phyloP scores from a whole-genome alignment of 1,284 basidiomycete genomes.

The Prillingera fragicola region DNA sequence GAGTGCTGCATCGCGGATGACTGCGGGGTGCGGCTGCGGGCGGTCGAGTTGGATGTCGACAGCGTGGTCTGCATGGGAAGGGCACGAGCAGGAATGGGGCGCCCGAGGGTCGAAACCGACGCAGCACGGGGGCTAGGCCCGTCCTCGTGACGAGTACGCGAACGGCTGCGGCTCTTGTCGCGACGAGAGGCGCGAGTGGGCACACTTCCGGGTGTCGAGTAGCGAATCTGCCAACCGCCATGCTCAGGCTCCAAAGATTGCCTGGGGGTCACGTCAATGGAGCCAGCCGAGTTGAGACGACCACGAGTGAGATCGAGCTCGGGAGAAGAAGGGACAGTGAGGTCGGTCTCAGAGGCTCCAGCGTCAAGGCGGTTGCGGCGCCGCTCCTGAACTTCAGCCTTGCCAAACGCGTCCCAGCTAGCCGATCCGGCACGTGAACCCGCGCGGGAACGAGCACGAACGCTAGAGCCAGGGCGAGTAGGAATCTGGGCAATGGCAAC shows the following conservation, averaged over 20 bases:
- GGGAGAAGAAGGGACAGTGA: constrained; percentile 2
- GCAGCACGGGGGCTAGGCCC: background rate
- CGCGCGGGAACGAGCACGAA: constrained; percentile 10
- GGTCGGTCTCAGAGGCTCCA: constrained; percentile 5
- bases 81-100: constrained; percentile 13
- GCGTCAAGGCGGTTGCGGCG: constrained; percentile 7
- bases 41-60: constrained; percentile 11
- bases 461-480: constrained; percentile 18
- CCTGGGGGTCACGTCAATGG: constrained; percentile 31
- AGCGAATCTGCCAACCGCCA: constrained; percentile 36
- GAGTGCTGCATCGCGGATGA: constrained; percentile 1
- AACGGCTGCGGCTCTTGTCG: background rate
- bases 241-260: constrained; percentile 34
- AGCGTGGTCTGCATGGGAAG: constrained; percentile 5
- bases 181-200: background rate
- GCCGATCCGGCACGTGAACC: constrained; percentile 26
- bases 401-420: constrained; percentile 41
- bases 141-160: constrained; percentile 3
- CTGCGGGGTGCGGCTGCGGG: constrained; percentile 13
- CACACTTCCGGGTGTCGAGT: constrained; percentile 6
- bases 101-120: constrained; percentile 7
- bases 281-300: background rate
- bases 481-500: background rate
- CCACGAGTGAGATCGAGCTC: constrained; percentile 1
- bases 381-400: constrained; percentile 23